Conservation (phyloP, 257 asterid species). For the Solanum lycopersicoides region DNA sequence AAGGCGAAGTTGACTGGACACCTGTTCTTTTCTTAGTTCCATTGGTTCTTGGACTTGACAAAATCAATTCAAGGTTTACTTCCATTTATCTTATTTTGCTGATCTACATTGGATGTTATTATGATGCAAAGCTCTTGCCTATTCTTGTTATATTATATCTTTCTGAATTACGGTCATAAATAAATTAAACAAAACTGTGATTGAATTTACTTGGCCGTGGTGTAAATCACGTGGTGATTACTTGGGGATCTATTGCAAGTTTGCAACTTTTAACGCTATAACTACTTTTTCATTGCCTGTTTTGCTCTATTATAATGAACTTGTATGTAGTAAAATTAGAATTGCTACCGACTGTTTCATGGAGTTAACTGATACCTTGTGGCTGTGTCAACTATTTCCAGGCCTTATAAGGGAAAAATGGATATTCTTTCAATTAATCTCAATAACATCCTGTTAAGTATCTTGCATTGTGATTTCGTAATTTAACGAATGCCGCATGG, state of each 20-base stretch:
- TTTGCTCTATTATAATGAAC: neutral
- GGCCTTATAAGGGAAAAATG: neutral
- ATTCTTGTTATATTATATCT: neutral
- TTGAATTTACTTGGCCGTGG: neutral
- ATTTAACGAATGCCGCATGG: neutral
- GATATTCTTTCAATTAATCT: neutral
- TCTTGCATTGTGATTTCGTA: neutral
- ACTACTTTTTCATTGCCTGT: neutral
- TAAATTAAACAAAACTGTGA: neutral
- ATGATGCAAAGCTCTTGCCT: neutral
- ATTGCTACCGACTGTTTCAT: neutral
- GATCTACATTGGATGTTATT: neutral
- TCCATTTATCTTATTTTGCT: neutral
- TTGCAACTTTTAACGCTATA: neutral
- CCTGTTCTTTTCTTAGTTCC: conserved; percentile 87
- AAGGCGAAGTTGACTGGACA: conserved; percentile 46
- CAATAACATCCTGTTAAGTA: neutral
- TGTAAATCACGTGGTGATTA: neutral
- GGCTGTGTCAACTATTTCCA: neutral
- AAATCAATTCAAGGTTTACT: conserved; percentile 79
- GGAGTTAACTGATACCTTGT: neutral
- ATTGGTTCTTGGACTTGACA: conserved; percentile 92
- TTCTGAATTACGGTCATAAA: neutral
- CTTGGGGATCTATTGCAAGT: neutral
- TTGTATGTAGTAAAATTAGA: neutral